These are phyloP conservation scores for Sporormia fimetaria DNA, from an alignment of 495 filamentous ascomycete genomes.

Conservation along the genomic window DNA sequence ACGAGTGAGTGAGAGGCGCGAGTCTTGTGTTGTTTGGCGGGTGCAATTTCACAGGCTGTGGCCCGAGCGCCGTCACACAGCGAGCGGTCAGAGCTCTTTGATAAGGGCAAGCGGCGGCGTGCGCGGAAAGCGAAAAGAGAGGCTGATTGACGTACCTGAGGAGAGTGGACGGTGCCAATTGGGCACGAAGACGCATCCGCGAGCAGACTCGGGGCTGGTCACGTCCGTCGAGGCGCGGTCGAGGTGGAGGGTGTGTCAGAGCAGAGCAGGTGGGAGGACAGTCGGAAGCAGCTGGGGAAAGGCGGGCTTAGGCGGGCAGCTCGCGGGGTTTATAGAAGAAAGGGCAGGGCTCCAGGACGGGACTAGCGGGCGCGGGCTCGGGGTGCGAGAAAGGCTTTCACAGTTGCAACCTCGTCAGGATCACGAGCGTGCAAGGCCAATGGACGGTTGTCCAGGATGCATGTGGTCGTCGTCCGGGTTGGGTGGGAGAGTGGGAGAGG, in stretches of 20 bases:
- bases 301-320: background rate
- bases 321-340: conserved; percentile 1
- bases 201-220: conserved; percentile 21
- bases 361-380: too few species aligned
- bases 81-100: background rate
- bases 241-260: conserved; percentile 6
- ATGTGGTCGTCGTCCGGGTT: too few species aligned
- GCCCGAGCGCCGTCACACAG: too few species aligned
- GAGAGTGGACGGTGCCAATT: conserved; percentile 2
- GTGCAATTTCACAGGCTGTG: too few species aligned
- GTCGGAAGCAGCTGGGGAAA: background rate
- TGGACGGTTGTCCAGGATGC: too few species aligned
- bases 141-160: conserved; percentile 7
- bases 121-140: background rate
- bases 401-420: too few species aligned
- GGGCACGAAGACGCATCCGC: conserved; percentile 25
- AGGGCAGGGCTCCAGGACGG: too few species aligned
- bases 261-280: conserved; percentile 3
- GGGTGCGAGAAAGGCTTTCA: too few species aligned
- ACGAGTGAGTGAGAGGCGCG: too few species aligned
- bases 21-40: too few species aligned
- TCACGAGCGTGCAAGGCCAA: too few species aligned
- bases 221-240: conserved; percentile 21
- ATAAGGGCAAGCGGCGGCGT: background rate
- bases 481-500: too few species aligned